Evolutionary conservation across 805 yeast species (phyloP).

Genomic region (Phaffomyces antillensis): DNA sequence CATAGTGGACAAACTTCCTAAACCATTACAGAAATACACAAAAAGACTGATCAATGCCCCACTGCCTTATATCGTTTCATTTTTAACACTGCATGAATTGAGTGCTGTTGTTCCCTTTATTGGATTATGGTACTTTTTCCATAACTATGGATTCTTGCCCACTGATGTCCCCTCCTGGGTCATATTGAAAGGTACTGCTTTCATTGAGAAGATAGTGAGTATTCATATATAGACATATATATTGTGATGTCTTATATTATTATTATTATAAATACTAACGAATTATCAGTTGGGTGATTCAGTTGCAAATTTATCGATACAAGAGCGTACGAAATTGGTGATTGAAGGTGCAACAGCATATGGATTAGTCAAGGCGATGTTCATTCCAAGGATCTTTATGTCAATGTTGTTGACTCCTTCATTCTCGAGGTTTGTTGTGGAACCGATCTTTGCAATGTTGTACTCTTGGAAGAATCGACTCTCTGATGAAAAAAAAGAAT

Average conservation of each 20-base stretch:
- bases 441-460: conserved; percentile 31
- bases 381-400: conserved; percentile 47
- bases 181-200: conserved; percentile 48
- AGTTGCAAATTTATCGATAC: conserved; percentile 28
- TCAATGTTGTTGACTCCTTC: conserved; percentile 50
- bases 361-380: conserved; percentile 53
- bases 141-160: conserved; percentile 47
- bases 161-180: conserved; percentile 53
- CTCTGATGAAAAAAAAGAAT: neutral
- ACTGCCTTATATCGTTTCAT: conserved; percentile 52
- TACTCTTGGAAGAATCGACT: neutral
- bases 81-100: conserved; percentile 63
- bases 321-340: conserved; percentile 47
- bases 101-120: conserved; percentile 69
- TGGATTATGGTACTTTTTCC: conserved; percentile 60
- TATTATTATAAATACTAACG: conserved; percentile 12
- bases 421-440: conserved; percentile 44
- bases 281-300: conserved; percentile 18
- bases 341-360: conserved; percentile 74
- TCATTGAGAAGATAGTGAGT: conserved; percentile 47
- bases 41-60: conserved; percentile 47
- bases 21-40: conserved; percentile 43
- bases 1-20: conserved; percentile 37
- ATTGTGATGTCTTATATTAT: neutral
- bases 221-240: neutral